Base-by-base conservation (phyloP, 1,139 yeast species). In the Geotrichum siamense region DNA sequence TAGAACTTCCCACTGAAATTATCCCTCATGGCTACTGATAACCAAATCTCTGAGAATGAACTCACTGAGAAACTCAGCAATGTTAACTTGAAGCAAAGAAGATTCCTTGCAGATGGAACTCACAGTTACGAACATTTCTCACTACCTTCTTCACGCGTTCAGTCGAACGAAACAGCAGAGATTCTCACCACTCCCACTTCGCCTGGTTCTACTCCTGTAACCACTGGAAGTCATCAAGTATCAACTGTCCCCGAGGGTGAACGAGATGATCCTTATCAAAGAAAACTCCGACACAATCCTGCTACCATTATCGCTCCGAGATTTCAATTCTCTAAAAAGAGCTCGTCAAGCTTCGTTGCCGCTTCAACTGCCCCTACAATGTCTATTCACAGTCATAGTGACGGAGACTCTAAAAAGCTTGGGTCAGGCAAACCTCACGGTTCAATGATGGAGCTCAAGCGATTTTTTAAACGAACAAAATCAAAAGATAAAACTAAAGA, bases 381-480 rank as follows among this genome's bases (percentile, higher is more conserved):
- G 27, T 46, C 47, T 15, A 44, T 8, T 5, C 20, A 12, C 9
- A 10, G 9, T 8, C 25, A n/a, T 8, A 22, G 27, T 12, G 5
- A 19, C 37, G 25, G 12, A 3, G 37, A 33, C 4, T 48, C 26
- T 45, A 50, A 10, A 40, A 45, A 23, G 40, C 44, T 35, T 50
- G 48, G 29, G 43, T 43, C 39, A 41, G 38, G 19, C 35, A 50
- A 46, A 28, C 48, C 59, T 9, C 61, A 58, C 44, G 64, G 66
- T 6, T 63, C 68, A 9, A 64, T 64, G 61, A 47, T 59, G 44
- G 70, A 65, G 47, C 55, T 66, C 39, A 65, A 67, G 48, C 61
- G 70, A 23, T 66, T 66, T 47, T 66, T 65, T 55, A 62, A 61
- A 43, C 50, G 52, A 15, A 40, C 45, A 20, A 41, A 33, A 23